Evolutionary conservation across 1,284 basidiomycete genomes (phyloP).

Genomic region (Microbotryum saponariae): DNA sequence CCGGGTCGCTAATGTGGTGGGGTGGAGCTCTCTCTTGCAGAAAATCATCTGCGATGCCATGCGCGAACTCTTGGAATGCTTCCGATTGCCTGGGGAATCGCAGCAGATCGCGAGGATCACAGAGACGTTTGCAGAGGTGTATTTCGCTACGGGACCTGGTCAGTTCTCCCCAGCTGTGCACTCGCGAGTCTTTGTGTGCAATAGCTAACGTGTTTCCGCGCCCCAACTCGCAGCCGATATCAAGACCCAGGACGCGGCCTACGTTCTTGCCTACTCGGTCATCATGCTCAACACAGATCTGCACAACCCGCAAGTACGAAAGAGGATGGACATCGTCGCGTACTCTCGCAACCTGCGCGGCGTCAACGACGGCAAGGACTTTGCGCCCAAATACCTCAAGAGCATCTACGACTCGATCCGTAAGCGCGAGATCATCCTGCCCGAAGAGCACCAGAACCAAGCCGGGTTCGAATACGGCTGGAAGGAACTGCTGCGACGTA

Average conservation of each 20-base stretch:
- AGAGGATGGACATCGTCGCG: slow-evolving; percentile 93
- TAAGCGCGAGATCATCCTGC: slow-evolving; percentile 92
- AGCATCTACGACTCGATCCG: slow-evolving; percentile 88
- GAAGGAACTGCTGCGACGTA: slow-evolving; percentile 84
- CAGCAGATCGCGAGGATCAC: slow-evolving; percentile 93
- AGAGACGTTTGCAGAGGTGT: slow-evolving; percentile 85
- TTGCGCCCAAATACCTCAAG: slow-evolving; percentile 77
- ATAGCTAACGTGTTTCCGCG: slow-evolving; percentile 2
- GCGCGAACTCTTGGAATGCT: slow-evolving; percentile 86
- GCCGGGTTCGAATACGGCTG: slow-evolving; percentile 98
- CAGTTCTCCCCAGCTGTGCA: slow-evolving; percentile 31
- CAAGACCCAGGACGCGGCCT: slow-evolving; percentile 84
- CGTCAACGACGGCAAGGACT: slow-evolving; percentile 80
- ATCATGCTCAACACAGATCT: slow-evolving; percentile 98
- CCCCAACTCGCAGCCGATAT: slow-evolving; percentile 58
- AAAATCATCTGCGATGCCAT: slow-evolving; percentile 92
- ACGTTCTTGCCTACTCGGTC: slow-evolving; percentile 89
- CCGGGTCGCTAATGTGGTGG: not conserved
- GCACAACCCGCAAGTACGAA: slow-evolving; percentile 88
- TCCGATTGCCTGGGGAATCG: slow-evolving; percentile 89
- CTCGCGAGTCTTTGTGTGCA: not conserved
- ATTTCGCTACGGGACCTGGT: slow-evolving; percentile 79
- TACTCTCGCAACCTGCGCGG: slow-evolving; percentile 88
- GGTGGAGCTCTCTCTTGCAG: slow-evolving; percentile 43
- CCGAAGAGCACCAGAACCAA: slow-evolving; percentile 94